Base-by-base conservation (phyloP, 1,139 yeast species). In the Blastobotrys ciferrii region DNA sequence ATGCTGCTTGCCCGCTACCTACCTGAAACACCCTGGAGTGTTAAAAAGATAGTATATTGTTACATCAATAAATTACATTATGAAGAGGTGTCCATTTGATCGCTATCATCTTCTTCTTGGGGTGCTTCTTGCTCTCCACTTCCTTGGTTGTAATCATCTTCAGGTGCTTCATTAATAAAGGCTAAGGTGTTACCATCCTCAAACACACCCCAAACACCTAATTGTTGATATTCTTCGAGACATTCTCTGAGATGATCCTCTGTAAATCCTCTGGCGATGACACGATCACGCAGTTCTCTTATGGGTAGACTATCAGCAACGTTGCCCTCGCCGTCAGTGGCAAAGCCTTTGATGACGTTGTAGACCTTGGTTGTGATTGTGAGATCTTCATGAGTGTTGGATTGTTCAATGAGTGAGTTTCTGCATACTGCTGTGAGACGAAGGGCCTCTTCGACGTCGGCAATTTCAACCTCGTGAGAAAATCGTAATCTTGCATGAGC, bases 371-470 rank as follows among this genome's bases (percentile, higher is more conserved):
- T 73, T 13, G 77, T 70, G 2, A 76, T 63, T 33, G 80, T 70
- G 49, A 74, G 74, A 58, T 79, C 83, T 57, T 77, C 82, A 31
- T 56, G 55, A 19, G 58, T 60, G 18, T 55, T 61, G 18, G 47
- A 55, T 58, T 66, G 73, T 53, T 74, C 78, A 39, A 81, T 82
- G 59, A 92, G 76, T 13, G 96, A 85, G 47, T 87, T 82, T 67
- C 91, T 87, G 20, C 96, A 88, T 15, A 87, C 96, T 58, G 84
- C 84, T 52, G 85, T 75, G 58, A 94, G 76, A 61, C 98, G 78
- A 60, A 94, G 74, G 0, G 98, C 96, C 70, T 94, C 99, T 63
- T 94, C 98, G 33, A 94, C 97, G 68, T 94, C 98, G 53, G 79
- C 87, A 46, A 75, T 70, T 23, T 75, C 76, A 6, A 94, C 98